Evolutionary conservation across 2,329 filamentous ascomycete genomes (phyloP).

Genomic region (Claviceps sp.): DNA sequence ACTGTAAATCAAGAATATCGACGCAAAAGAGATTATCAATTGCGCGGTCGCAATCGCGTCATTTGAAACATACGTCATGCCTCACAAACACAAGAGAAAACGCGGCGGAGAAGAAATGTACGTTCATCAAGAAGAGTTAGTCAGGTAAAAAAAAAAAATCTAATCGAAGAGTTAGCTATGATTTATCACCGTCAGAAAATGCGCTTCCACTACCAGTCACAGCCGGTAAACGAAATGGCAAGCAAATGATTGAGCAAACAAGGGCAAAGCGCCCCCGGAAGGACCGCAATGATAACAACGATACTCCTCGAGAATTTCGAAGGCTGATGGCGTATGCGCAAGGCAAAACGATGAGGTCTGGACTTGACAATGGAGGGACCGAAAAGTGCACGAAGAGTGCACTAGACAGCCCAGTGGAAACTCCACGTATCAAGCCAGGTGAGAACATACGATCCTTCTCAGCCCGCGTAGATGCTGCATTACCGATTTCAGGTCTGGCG

Average conservation of each 20-base stretch:
- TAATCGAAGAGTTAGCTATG: constrained; percentile 25
- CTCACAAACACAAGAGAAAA: constrained; percentile 70
- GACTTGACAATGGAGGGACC: constrained; percentile 55
- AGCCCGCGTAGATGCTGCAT: constrained; percentile 67
- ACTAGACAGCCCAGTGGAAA: constrained; percentile 16
- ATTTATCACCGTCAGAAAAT: constrained; percentile 34
- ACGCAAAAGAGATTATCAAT: neutral
- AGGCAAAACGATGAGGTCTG: constrained; percentile 45
- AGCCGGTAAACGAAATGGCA: constrained; percentile 16
- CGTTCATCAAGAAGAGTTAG: constrained; percentile 9
- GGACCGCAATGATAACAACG: constrained; percentile 44
- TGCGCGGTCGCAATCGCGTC: constrained; percentile 1
- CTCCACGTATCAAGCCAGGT: constrained; percentile 65
- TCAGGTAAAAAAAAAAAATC: neutral
- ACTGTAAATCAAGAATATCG: neutral
- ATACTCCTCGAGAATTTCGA: constrained; percentile 79
- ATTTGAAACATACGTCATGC: constrained; percentile 40
- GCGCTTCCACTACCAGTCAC: constrained; percentile 38
- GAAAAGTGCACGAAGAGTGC: constrained; percentile 10
- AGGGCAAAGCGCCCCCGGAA: constrained; percentile 30
- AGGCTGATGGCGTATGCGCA: constrained; percentile 66
- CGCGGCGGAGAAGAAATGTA: constrained; percentile 44
- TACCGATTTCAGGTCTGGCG: constrained; percentile 61
- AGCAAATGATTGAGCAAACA: constrained; percentile 21
- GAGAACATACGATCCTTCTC: constrained; percentile 74